phyloP scores from a whole-genome alignment of 139 green algal species.

The Chlorella sp. region DNA sequence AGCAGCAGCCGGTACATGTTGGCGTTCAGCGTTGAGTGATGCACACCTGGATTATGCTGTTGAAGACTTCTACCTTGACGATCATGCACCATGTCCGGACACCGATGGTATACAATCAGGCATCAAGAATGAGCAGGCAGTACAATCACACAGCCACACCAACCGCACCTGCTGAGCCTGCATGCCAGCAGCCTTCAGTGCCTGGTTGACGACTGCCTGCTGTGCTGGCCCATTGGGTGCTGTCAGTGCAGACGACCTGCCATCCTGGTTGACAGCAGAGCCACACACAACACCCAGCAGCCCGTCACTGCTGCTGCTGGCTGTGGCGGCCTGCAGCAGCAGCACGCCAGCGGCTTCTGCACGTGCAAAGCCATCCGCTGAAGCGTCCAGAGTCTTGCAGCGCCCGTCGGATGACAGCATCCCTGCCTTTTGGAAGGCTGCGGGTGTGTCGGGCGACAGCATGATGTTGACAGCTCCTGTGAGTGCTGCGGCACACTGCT shows the following conservation, averaged over 20 bases:
- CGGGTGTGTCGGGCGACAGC: constrained; percentile 51
- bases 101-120: too few species aligned
- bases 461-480: constrained; percentile 68
- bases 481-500: constrained; percentile 30
- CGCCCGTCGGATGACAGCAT: constrained; percentile 75
- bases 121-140: too few species aligned
- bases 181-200: constrained; percentile 37
- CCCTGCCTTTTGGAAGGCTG: constrained; percentile 35
- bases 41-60: neutral
- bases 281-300: too few species aligned
- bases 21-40: neutral
- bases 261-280: constrained; percentile 77
- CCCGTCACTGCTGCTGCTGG: too few species aligned
- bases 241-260: constrained; percentile 72
- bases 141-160: neutral
- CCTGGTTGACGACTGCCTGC: constrained; percentile 60
- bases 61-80: neutral
- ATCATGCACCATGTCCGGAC: neutral
- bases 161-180: neutral
- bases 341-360: constrained; percentile 36
- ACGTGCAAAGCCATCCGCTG: constrained; percentile 76
- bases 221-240: constrained; percentile 82
- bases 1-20: too few species aligned
- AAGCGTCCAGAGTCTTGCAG: constrained; percentile 81
- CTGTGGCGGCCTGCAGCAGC: constrained; percentile 11